A percentile compares a stretch with the other conserved stretches of the same genome.
phyloP scores from a whole-genome alignment of 2,329 filamentous ascomycete genomes.

The Rutstroemia sp. region DNA sequence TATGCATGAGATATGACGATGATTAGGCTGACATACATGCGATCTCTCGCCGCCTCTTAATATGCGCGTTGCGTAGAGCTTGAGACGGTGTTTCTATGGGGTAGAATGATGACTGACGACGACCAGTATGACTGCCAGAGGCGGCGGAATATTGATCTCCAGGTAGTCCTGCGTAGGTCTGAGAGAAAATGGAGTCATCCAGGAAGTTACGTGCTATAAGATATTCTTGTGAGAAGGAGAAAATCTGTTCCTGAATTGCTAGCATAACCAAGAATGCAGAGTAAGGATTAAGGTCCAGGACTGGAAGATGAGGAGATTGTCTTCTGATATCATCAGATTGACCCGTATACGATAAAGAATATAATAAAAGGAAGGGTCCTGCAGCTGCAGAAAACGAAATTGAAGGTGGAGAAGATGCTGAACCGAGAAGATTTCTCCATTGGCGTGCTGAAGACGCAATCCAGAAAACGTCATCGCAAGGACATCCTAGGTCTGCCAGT shows the following conservation, averaged over 20 bases:
- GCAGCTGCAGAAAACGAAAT: slow-evolving; percentile 18
- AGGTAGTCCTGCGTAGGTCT: not conserved
- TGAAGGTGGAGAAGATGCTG: slow-evolving; percentile 17
- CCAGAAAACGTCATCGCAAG: slow-evolving; percentile 25
- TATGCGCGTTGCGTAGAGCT: not conserved
- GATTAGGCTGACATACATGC: slow-evolving; percentile 5
- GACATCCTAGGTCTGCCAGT: slow-evolving; percentile 17
- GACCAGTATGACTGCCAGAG: not conserved
- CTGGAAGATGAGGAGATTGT: slow-evolving; percentile 4
- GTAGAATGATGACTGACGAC: not conserved
- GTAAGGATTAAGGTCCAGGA: slow-evolving; percentile 21
- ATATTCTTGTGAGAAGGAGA: slow-evolving; percentile 17
- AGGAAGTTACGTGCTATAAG: slow-evolving; percentile 16
- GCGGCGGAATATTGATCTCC: not conserved
- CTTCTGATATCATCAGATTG: not conserved
- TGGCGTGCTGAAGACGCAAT: slow-evolving; percentile 17
- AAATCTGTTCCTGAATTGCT: slow-evolving; percentile 17
- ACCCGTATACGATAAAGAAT: not conserved
- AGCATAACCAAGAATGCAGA: slow-evolving; percentile 20
- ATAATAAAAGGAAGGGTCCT: slow-evolving; percentile 18
- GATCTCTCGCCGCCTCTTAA: slow-evolving; percentile 1
- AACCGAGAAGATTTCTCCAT: slow-evolving; percentile 21
- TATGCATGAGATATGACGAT: not conserved
- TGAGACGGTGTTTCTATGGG: not conserved
- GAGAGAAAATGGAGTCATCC: slow-evolving; percentile 5